These are phyloP conservation scores for Triadica sebifera DNA, from an alignment of 345 rosid genomes.

Conservation along the genomic window DNA sequence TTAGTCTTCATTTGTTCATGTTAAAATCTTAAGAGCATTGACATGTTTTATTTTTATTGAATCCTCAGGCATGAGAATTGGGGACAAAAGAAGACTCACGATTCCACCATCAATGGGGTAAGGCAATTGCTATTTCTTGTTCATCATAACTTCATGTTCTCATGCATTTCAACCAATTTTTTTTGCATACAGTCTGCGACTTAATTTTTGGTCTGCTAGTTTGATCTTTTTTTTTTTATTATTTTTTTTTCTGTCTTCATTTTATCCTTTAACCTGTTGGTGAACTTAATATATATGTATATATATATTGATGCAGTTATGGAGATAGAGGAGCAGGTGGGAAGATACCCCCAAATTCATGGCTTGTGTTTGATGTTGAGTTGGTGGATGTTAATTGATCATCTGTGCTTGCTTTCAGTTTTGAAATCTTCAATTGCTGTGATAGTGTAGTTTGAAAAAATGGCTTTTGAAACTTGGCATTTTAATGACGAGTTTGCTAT, in stretches of 20 bases:
- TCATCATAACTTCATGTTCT: background rate
- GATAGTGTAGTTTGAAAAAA: background rate
- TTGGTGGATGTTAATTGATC: slow-evolving; percentile 48
- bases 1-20: background rate
- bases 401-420: background rate
- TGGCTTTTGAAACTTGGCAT: background rate
- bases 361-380: slow-evolving; percentile 73
- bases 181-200: background rate
- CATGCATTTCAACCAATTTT: background rate
- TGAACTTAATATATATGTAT: background rate
- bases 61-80: slow-evolving; percentile 75
- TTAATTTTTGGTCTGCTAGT: background rate
- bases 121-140: slow-evolving; percentile 10
- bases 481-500: no score
- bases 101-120: slow-evolving; percentile 87
- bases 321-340: slow-evolving; percentile 41
- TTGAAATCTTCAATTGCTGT: background rate
- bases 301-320: slow-evolving; percentile 38
- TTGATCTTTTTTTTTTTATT: no score
- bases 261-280: background rate
- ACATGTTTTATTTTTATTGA: background rate
- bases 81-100: slow-evolving; percentile 72
- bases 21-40: background rate
- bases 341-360: slow-evolving; percentile 64
- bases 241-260: no score